phyloP scores from a whole-genome alignment of 2,329 filamentous ascomycete species.

The Trichothecium sympodiale region DNA sequence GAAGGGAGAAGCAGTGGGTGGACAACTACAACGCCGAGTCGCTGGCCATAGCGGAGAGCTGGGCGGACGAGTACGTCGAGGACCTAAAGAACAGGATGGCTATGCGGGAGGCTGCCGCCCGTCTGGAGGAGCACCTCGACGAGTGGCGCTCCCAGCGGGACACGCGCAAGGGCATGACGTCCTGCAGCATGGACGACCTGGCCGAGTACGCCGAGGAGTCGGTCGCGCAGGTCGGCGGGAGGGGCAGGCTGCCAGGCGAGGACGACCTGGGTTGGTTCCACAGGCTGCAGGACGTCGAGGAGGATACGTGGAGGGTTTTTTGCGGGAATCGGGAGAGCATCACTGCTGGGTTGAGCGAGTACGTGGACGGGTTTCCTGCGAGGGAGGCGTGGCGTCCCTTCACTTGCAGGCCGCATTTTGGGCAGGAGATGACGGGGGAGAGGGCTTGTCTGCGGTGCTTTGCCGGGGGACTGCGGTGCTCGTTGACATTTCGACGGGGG shows the following conservation, averaged over 20 bases:
- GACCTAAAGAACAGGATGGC: too few relatives aligned
- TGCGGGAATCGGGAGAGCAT: constrained; percentile 4
- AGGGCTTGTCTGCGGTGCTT: constrained; percentile 14
- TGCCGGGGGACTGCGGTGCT: constrained; percentile 12
- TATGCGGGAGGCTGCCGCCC: too few relatives aligned
- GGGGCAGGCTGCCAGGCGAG: background rate
- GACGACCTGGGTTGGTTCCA: background rate
- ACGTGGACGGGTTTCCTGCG: constrained; percentile 16
- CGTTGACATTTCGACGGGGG: constrained; percentile 5
- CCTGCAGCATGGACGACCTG: background rate
- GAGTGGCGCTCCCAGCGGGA: background rate
- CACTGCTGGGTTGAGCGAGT: constrained; percentile 7
- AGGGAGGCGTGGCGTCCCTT: constrained; percentile 9
- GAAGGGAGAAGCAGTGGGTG: background rate
- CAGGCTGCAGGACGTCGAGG: constrained; percentile 7
- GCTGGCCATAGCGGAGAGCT: background rate
- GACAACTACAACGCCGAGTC: background rate
- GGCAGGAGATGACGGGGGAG: background rate
- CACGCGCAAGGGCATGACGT: too few relatives aligned
- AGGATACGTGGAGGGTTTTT: constrained; percentile 4
- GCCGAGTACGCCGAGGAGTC: background rate
- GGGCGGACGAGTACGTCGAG: too few relatives aligned
- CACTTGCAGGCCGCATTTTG: constrained; percentile 6
- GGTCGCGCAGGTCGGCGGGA: too few relatives aligned
- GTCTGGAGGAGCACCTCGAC: too few relatives aligned